These are phyloP conservation scores for Calonectria hawksworthii DNA, from an alignment of 2,329 filamentous ascomycete genomes.

Conservation along the genomic window DNA sequence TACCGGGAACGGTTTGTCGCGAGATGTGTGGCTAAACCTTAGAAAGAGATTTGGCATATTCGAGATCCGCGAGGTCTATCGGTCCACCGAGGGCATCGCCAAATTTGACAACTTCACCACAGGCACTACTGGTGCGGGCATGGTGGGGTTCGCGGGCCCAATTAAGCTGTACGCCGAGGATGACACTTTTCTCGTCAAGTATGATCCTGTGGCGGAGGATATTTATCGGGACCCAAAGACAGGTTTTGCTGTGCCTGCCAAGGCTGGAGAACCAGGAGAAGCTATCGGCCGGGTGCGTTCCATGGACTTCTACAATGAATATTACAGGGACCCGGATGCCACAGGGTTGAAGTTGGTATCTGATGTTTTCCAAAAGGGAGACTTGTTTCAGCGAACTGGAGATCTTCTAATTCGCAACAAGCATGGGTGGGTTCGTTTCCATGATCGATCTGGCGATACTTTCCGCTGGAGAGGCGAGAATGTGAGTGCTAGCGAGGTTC, in stretches of 20 bases:
- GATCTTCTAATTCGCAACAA: background rate
- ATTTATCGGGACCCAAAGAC: background rate
- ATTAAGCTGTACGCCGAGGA: background rate
- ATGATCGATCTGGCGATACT: background rate
- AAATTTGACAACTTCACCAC: background rate
- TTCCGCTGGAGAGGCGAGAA: background rate
- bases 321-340: background rate
- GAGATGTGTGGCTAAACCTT: background rate
- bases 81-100: background rate
- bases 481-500: background rate
- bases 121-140: background rate
- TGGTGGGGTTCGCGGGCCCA: background rate
- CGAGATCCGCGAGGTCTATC: background rate
- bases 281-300: background rate
- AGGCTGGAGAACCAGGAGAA: background rate
- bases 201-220: background rate
- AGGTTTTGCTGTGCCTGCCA: background rate
- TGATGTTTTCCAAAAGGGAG: background rate
- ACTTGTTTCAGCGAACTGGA: background rate
- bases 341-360: background rate
- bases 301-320: background rate
- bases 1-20: background rate
- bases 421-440: background rate
- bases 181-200: background rate
- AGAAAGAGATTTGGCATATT: background rate